phyloP scores from a whole-genome alignment of 805 yeast genomes.

The Kodamaea jinghongensis region DNA sequence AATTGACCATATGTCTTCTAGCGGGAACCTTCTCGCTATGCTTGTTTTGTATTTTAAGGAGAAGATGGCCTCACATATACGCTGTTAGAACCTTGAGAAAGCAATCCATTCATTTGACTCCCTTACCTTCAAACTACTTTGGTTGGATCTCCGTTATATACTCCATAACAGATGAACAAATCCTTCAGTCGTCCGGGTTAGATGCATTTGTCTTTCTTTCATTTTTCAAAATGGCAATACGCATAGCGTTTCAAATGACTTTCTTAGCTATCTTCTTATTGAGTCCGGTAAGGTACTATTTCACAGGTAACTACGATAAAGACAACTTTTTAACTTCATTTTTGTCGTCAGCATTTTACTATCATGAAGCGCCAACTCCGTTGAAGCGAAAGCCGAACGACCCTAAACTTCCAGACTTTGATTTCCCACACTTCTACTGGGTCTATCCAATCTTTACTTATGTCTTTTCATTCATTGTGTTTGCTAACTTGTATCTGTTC shows the following conservation, averaged over 20 bases:
- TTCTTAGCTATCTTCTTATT: conserved; percentile 27
- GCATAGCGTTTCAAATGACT: conserved; percentile 19
- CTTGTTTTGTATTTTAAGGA: conserved; percentile 49
- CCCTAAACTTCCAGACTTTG: conserved; percentile 23
- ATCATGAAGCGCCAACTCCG: conserved; percentile 5
- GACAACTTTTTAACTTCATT: conserved; percentile 23
- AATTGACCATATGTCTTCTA: conserved; percentile 46
- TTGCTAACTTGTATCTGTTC: conserved; percentile 42
- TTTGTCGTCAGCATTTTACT: conserved; percentile 7
- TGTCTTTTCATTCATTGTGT: conserved; percentile 48
- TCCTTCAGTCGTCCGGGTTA: conserved; percentile 22
- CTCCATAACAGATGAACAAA: conserved; percentile 25
- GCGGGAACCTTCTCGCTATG: conserved; percentile 47
- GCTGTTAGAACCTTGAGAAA: conserved; percentile 53
- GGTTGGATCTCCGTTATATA: conserved; percentile 25
- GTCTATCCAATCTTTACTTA: conserved; percentile 57
- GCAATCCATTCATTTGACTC: conserved; percentile 33
- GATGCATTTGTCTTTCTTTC: conserved; percentile 37
- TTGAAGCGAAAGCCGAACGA: background rate
- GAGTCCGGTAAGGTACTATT: conserved; percentile 39
- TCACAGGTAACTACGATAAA: conserved; percentile 44
- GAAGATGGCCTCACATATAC: conserved; percentile 56
- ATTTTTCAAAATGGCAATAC: conserved; percentile 35
- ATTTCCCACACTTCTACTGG: conserved; percentile 45
- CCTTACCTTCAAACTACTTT: conserved; percentile 38